Percentiles rank a stretch among this genome's conserved stretches.
These are phyloP conservation scores for Rhizopogon hawkerae DNA, from an alignment of 1,284 basidiomycete species.

Conservation along the genomic window DNA sequence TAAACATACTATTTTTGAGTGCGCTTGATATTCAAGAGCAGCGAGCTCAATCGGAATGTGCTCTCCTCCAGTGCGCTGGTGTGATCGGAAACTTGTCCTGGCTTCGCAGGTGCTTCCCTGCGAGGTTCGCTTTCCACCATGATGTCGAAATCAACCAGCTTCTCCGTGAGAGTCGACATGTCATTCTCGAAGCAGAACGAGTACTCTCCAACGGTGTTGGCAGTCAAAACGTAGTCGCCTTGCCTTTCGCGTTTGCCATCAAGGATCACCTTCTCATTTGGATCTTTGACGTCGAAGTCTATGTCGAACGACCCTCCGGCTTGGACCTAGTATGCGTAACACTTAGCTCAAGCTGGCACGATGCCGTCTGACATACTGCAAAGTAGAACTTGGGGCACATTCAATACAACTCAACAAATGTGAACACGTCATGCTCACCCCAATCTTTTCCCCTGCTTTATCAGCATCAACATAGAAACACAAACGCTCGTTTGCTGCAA, in stretches of 20 bases:
- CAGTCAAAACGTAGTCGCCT: slow-evolving; percentile 96
- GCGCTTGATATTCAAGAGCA: slow-evolving; percentile 80
- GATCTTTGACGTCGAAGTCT: slow-evolving; percentile 90
- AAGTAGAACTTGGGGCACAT: slow-evolving; percentile 42
- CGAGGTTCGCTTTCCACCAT: slow-evolving; percentile 95
- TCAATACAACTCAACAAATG: neutral
- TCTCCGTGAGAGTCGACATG: slow-evolving; percentile 83
- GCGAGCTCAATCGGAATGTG: slow-evolving; percentile 79
- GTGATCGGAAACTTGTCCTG: slow-evolving; percentile 82
- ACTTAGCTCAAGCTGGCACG: slow-evolving; percentile 21
- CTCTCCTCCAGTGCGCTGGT: slow-evolving; percentile 89
- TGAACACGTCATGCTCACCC: slow-evolving; percentile 41
- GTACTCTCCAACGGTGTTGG: slow-evolving; percentile 91
- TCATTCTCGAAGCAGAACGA: slow-evolving; percentile 98
- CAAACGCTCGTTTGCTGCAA: slow-evolving; percentile 77
- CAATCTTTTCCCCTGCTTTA: slow-evolving; percentile 85
- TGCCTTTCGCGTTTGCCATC: slow-evolving; percentile 85
- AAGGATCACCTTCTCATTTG: slow-evolving; percentile 78
- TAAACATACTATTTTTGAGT: slow-evolving; percentile 82
- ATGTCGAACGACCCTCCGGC: slow-evolving; percentile 96
- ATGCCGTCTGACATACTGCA: slow-evolving; percentile 40
- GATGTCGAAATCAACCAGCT: slow-evolving; percentile 94
- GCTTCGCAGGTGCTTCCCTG: slow-evolving; percentile 70
- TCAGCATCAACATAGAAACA: slow-evolving; percentile 99
- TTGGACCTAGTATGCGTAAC: slow-evolving; percentile 59